Percentiles rank a stretch among this genome's conserved stretches.
phyloP scores from a whole-genome alignment of 73 alveolate genomes.

The Stentor coeruleus region DNA sequence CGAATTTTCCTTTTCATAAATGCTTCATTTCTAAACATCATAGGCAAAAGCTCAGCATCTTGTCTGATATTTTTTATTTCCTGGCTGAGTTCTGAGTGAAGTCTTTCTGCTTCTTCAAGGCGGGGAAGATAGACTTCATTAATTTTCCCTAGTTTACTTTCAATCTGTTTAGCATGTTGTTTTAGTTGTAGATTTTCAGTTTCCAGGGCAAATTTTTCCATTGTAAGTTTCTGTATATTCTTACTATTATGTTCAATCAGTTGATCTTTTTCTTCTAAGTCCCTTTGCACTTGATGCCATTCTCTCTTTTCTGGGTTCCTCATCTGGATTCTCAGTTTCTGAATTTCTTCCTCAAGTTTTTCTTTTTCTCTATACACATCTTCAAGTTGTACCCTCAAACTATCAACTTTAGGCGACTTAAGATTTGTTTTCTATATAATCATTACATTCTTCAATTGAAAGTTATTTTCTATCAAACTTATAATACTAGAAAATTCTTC shows the following conservation, averaged over 20 bases:
- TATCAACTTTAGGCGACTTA: slow-evolving; percentile 43
- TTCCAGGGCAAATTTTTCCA: slow-evolving; percentile 32
- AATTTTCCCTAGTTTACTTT: slow-evolving; percentile 37
- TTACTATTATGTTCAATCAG: slow-evolving; percentile 26
- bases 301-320: slow-evolving; percentile 39
- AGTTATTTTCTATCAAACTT: slow-evolving; percentile 57
- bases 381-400: slow-evolving; percentile 57
- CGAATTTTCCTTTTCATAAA: slow-evolving; percentile 55
- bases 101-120: slow-evolving; percentile 51
- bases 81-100: slow-evolving; percentile 47
- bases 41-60: slow-evolving; percentile 69
- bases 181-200: slow-evolving; percentile 34
- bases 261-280: slow-evolving; percentile 36
- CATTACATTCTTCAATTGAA: slow-evolving; percentile 33
- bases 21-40: slow-evolving; percentile 74
- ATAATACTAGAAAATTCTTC: slow-evolving; percentile 53
- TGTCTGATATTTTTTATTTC: slow-evolving; percentile 52
- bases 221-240: slow-evolving; percentile 23
- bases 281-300: slow-evolving; percentile 35
- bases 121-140: slow-evolving; percentile 58
- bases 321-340: slow-evolving; percentile 34
- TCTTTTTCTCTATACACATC: slow-evolving; percentile 42
- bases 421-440: slow-evolving; percentile 22
- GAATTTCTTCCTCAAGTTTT: slow-evolving; percentile 46
- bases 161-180: slow-evolving; percentile 42